Evolutionary conservation across 1,139 yeast species (phyloP), one percentile per base, ranked within the genome.

Genomic region (Pneumocystis carinii): DNA sequence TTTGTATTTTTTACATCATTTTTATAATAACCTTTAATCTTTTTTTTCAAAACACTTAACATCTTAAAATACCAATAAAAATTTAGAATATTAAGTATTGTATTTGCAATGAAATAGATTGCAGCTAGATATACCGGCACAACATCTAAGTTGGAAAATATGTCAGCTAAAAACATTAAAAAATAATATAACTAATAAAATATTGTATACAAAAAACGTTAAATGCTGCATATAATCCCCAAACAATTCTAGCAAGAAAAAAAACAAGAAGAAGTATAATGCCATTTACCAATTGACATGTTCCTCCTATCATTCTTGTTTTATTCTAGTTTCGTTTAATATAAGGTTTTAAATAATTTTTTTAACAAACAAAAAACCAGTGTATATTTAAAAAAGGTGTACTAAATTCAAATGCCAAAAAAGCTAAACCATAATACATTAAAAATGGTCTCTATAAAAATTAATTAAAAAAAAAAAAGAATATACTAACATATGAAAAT

Each of bases 301-400:
- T 27, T 10, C 64, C 56, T 1, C 66, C 66, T 15, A 64, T 62
- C 62, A 62, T 61, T 61, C 60, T 59, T 55, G 60, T n/a, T 62
- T 65, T 65, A 53, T 64, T 66, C 55, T 48, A 48, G 6, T 17
- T 64, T 56, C 15, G 61, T 64, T 59, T 62, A 64, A 17, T 24
- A 19, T 27, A 8, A 39, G 48, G 14, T 17, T 15, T 19, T 53
- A 19, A 39, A 57, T 38, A 57, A 37, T 12, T 39, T 10, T 57
- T 24, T 39, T 15, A 24, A 24, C 55, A 48, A 15, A 48, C 39
- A 1, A 92, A 87, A 72, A 87, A 85, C 97, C 97, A 90, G 75
- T 95, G 86, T 67, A 90, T 74, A 75, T 92, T 90, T 65, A 92
- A 84, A 72, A 90, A 90, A 14, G 98, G 97, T 8, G 97, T 92